Evolutionary conservation across 1,284 basidiomycete genomes (phyloP).

Genomic region (Inonotus hispidus): DNA sequence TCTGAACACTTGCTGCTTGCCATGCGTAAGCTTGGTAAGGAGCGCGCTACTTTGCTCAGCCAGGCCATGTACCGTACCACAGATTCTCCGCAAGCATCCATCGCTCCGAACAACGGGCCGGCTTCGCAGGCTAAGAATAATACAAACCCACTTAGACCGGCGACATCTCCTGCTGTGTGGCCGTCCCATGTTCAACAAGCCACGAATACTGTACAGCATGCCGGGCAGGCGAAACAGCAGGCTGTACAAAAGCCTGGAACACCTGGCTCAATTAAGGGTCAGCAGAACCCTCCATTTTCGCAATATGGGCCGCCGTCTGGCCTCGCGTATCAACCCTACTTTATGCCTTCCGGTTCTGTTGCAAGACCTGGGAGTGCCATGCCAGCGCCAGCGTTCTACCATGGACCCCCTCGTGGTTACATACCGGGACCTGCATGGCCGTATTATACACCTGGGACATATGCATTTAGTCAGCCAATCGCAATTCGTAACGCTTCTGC

Average conservation of each 20-base stretch:
- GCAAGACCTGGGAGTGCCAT: neutral
- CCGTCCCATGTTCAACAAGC: neutral
- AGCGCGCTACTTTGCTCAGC: conserved; percentile 33
- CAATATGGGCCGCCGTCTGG: neutral
- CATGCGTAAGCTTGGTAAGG: conserved; percentile 49
- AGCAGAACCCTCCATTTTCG: neutral
- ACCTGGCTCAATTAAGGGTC: neutral
- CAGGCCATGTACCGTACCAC: conserved; percentile 4
- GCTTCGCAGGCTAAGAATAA: neutral
- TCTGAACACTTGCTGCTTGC: conserved; percentile 56
- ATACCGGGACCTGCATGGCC: conserved; percentile 11
- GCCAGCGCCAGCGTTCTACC: conserved; percentile 8
- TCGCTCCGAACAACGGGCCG: neutral
- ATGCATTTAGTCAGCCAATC: conserved; percentile 5
- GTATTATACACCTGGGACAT: conserved; percentile 4
- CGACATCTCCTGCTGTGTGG: neutral
- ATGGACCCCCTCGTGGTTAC: neutral
- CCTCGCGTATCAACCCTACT: neutral
- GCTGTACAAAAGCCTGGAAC: neutral
- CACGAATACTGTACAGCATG: neutral
- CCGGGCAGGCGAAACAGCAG: neutral
- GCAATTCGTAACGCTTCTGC: neutral
- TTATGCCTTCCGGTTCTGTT: neutral
- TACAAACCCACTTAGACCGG: neutral
- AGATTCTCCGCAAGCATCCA: neutral